A percentile compares a stretch with the other conserved stretches of the same genome.
These are phyloP conservation scores for Plasmodium adleri DNA, from an alignment of 169 alveolate species.

Conservation along the genomic window DNA sequence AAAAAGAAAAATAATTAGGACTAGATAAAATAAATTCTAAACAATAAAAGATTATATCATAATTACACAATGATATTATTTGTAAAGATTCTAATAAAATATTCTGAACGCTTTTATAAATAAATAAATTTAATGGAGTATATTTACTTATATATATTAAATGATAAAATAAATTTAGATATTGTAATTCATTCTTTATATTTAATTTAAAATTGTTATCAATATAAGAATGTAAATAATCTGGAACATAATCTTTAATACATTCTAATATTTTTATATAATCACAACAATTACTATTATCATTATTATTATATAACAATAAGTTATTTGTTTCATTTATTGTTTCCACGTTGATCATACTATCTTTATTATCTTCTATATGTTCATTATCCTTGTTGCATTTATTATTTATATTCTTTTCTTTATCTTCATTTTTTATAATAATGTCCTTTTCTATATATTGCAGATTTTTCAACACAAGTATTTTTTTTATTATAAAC, in stretches of 20 bases:
- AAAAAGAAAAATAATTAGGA: neutral
- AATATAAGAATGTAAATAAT: slow-evolving; percentile 15
- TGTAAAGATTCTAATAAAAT: neutral
- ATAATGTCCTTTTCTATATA: neutral
- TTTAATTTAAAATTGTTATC: slow-evolving; percentile 8
- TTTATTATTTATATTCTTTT: neutral
- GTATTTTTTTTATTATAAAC: neutral
- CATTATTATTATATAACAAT: no score
- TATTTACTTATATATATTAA: slow-evolving; percentile 2
- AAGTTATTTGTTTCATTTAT: neutral
- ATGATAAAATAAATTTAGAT: slow-evolving; percentile 12
- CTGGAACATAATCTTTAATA: neutral
- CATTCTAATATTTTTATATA: neutral
- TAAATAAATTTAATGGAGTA: neutral
- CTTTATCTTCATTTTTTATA: neutral
- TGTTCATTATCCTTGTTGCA: neutral
- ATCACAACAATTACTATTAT: no score
- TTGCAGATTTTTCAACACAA: neutral
- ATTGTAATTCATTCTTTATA: slow-evolving; percentile 4
- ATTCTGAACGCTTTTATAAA: neutral
- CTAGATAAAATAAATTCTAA: neutral
- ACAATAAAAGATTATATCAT: slow-evolving; percentile 1
- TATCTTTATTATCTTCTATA: neutral
- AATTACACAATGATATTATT: neutral
- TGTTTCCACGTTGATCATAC: neutral